Percentiles rank a stretch among this genome's conserved stretches.
Evolutionary conservation across 148 eudicot genomes (phyloP).

Genomic region (Rhododendron ovatum): DNA sequence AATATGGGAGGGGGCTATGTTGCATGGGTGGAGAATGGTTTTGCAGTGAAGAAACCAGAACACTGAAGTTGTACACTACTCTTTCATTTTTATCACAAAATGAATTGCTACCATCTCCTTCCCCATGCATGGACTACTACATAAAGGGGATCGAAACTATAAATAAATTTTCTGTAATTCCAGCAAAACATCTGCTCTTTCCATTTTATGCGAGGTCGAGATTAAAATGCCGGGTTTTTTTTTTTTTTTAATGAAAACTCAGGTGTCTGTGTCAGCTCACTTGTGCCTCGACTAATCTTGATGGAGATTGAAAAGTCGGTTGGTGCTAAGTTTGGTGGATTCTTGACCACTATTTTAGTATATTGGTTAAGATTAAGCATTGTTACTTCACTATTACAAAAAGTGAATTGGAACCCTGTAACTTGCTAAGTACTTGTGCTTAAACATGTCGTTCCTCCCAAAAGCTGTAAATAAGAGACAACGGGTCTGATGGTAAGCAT

Average conservation of each 20-base stretch:
- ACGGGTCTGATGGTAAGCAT: not conserved
- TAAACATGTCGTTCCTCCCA: not conserved
- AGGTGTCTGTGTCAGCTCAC: too few species aligned
- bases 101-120: not conserved
- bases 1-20: constrained; percentile 70
- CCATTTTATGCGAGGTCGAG: too few species aligned
- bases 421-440: not conserved
- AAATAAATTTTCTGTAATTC: not conserved
- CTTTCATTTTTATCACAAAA: not conserved
- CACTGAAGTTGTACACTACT: not conserved
- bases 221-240: too few species aligned
- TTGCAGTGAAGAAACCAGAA: constrained; percentile 21
- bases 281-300: too few species aligned
- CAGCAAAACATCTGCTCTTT: not conserved
- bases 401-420: not conserved
- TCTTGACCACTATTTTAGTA: too few species aligned
- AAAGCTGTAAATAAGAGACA: not conserved
- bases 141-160: not conserved
- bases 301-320: too few species aligned
- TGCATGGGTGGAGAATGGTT: constrained; percentile 49
- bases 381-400: too few species aligned
- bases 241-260: too few species aligned
- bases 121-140: not conserved
- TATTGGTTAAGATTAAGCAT: too few species aligned
- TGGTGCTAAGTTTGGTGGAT: too few species aligned